Evolutionary conservation across 1,139 yeast genomes (phyloP), one percentile per base, ranked within the genome.

Genomic region (Candida gigantensis): DNA sequence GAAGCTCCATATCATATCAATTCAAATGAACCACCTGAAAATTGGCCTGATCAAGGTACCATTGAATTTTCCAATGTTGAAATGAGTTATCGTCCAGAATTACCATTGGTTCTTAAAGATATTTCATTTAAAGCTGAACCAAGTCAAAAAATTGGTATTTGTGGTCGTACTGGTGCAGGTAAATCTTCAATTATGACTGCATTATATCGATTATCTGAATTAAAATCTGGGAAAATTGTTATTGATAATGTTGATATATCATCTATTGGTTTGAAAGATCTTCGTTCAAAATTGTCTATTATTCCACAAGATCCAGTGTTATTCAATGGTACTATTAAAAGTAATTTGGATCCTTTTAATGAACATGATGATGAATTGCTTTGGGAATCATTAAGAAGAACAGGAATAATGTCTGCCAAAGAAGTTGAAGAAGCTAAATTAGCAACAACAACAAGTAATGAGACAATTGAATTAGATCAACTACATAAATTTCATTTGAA

Each of bases 151-250:
- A 69, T 83, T 42, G 90, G 90, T 32, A 79, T 84, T 41, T 81
- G 87, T 60, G 92, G 92, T 16, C 74, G 90, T 50, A 84, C 90
- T 1, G 92, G 92, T 41, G 89, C 90, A 7, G 90, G 90, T 30
- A 84, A 84, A 57, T 75, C 84, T 14, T 77, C 87, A 2, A 78
- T 84, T 29, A 79, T 81, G 73, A 69, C 76, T 18, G 84, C 86
- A 0, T 60, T 84, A 38, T 84, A 76, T 56, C 68, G 92, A 37
- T 58, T 84, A 28, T 61, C 72, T 9, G 89, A 83, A 49, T 57
- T 81, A 27, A 52, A 62, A n/a, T 43, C 53, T 2, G 90, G 90
- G 6, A 46, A 48, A 17, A 71, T 83, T 34, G 41, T 51, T 2
- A 78, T 83, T 49, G 90, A 82, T 54, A 85, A 74, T 2, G 49